Conservation (phyloP, 2,329 filamentous ascomycete species). For the Didymella glomerata region DNA sequence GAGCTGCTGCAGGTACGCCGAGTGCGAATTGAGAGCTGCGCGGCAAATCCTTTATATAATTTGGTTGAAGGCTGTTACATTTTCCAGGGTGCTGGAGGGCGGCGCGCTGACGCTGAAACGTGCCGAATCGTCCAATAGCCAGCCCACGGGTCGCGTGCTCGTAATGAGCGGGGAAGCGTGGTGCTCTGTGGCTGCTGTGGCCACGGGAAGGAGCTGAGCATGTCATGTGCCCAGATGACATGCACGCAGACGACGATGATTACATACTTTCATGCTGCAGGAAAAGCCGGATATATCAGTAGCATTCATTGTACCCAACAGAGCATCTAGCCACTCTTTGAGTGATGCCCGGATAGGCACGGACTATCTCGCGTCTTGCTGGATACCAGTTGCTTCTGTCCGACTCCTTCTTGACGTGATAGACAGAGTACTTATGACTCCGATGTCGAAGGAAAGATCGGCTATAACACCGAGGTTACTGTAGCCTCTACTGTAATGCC, state of each 20-base stretch:
- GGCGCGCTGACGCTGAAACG: constrained; percentile 7
- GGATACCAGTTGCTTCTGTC: too few species aligned
- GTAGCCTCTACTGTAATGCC: too few species aligned
- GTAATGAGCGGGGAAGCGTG: constrained; percentile 17
- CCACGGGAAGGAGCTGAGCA: not conserved
- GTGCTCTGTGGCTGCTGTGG: constrained; percentile 9
- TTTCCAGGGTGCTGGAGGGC: constrained; percentile 8
- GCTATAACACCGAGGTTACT: too few species aligned
- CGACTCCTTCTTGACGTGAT: too few species aligned
- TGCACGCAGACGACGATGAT: not conserved
- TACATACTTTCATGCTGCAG: too few species aligned
- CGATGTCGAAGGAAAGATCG: too few species aligned
- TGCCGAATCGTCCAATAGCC: constrained; percentile 14
- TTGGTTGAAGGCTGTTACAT: constrained; percentile 8
- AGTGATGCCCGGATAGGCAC: too few species aligned
- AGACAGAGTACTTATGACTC: too few species aligned
- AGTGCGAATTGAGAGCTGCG: not conserved
- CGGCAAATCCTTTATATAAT: constrained; percentile 6
- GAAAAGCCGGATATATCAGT: too few species aligned
- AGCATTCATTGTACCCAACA: too few species aligned
- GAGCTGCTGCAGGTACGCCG: constrained; percentile 2
- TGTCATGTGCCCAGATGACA: not conserved
- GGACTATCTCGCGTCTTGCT: too few species aligned
- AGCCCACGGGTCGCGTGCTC: constrained; percentile 12
- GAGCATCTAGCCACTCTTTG: too few species aligned